Percentiles rank a stretch among this genome's conserved stretches.
Evolutionary conservation across 192 early-diverging fungal species (phyloP).

Genomic region (Allomyces macrogynus): DNA sequence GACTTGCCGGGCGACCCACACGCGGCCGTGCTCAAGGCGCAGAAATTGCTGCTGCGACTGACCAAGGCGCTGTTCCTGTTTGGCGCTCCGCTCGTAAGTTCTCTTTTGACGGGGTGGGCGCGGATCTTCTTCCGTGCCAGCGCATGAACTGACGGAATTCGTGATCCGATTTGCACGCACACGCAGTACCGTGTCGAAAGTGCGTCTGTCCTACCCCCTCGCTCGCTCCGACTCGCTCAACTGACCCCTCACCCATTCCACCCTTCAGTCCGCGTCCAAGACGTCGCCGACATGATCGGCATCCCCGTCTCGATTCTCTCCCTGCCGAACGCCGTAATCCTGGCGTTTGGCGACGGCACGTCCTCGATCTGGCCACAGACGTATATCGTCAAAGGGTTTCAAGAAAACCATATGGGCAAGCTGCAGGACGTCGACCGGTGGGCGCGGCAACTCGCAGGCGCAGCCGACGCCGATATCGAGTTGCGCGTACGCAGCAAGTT

Average conservation of each 20-base stretch:
- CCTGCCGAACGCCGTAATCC: background rate
- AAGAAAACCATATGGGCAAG: background rate
- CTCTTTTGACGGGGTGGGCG: too few relatives aligned
- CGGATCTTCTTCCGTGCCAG: too few relatives aligned
- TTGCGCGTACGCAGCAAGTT: too few relatives aligned
- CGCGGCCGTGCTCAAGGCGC: background rate
- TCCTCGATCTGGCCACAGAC: background rate
- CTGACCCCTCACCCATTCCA: too few relatives aligned
- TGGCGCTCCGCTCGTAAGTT: background rate
- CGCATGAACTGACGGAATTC: too few relatives aligned
- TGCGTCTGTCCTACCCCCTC: background rate
- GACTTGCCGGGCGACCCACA: background rate
- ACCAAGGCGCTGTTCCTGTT: background rate
- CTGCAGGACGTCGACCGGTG: background rate
- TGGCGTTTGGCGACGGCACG: background rate
- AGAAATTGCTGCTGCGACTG: background rate
- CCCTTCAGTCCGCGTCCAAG: background rate
- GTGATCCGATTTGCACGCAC: too few relatives aligned
- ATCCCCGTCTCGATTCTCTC: background rate
- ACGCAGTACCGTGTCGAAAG: background rate
- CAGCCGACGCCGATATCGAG: too few relatives aligned
- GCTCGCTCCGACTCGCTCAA: too few relatives aligned
- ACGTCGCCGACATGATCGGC: background rate
- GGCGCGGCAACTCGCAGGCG: background rate
- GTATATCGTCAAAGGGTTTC: background rate